These are phyloP conservation scores for Entoloma clypeatum DNA, from an alignment of 1,284 basidiomycete species.

Conservation along the genomic window DNA sequence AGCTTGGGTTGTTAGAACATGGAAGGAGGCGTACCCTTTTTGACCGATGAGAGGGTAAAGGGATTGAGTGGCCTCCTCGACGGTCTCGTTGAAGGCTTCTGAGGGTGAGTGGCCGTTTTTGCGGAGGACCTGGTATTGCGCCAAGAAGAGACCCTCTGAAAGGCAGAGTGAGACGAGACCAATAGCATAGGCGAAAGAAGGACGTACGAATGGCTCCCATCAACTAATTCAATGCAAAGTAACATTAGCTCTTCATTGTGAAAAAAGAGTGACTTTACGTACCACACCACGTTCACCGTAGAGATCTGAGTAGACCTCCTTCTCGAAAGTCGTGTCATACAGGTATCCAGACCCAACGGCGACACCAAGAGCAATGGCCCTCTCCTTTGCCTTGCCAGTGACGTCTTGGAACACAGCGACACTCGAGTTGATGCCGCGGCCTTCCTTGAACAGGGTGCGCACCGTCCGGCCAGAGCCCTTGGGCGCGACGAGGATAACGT, in stretches of 20 bases:
- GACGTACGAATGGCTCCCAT: constrained; percentile 96
- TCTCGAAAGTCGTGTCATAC: constrained; percentile 99
- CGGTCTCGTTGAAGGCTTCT: constrained; percentile 99
- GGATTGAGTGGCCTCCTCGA: constrained; percentile 98
- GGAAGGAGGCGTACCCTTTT: constrained; percentile 62
- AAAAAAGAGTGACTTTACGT: constrained; percentile 33
- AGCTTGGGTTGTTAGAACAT: constrained; percentile 8
- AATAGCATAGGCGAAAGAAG: neutral
- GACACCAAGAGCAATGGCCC: constrained; percentile 93
- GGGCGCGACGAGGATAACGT: constrained; percentile 98
- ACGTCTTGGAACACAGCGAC: constrained; percentile 92
- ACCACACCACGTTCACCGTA: constrained; percentile 99
- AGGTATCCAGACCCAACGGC: constrained; percentile 95
- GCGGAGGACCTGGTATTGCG: constrained; percentile 98
- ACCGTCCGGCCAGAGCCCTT: constrained; percentile 99
- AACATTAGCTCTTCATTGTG: constrained; percentile 17
- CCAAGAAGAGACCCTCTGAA: constrained; percentile 95
- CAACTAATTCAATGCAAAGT: constrained; percentile 47
- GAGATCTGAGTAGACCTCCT: constrained; percentile 99
- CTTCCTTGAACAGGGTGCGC: constrained; percentile 99
- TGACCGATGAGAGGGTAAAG: constrained; percentile 96
- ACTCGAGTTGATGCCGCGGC: constrained; percentile 93
- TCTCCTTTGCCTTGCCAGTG: constrained; percentile 96
- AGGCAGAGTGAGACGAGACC: constrained; percentile 17
- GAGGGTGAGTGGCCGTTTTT: constrained; percentile 98